Evolutionary conservation across 352 stramenopile genomes (phyloP), one percentile per base, ranked within the genome.

Genomic region (Phytopythium ostracodes): DNA sequence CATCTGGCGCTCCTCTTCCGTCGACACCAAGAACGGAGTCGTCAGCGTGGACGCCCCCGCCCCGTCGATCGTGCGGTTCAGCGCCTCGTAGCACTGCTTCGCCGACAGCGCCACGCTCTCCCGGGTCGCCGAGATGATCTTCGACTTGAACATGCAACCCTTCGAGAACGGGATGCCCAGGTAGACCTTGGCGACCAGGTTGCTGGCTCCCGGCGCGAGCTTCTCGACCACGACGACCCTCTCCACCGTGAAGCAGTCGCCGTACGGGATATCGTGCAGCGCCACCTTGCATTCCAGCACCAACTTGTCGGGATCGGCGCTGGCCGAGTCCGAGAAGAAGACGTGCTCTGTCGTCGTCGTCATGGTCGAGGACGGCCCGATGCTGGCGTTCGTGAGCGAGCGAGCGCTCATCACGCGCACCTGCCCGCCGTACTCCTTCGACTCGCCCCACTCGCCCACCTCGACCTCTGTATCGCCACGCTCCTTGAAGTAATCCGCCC

Each of bases 111-210:
- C 63, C 54, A 89, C 77, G 25, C 79, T 78, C 50, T 89, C 82
- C 15, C 74, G 68, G 38, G 84, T 95, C 17, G 85, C 79, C 1
- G 84, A 90, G 42, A 95, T 92, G 57, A 95, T 95, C 70, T 93
- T 95, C 36, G 83, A 92, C 68, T 95, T 95, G 65, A 93, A 95
- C 83, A 95, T 92, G 59, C 86, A 95, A 6, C 86, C 86, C 53
- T 92, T 95, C 9, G 86, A 93, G 59, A 95, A 95, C 40, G 86
- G 86, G 55, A 95, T 89, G 15, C 78, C 86, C 18, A 95, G 43
- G 38, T 85, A 92, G 14, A 84, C 70, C 40, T 89, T 86, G 22
- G 56, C 81, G 27, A 92, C 72, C 4, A 89, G 56, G 47, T 67
- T 69, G 42, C 50, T 58, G 36, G 71, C 73, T 1, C 59, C 84